A percentile compares a stretch with the other conserved stretches of the same genome.
Conservation (phyloP, 352 stramenopile species). For the Discostella stelligera region DNA sequence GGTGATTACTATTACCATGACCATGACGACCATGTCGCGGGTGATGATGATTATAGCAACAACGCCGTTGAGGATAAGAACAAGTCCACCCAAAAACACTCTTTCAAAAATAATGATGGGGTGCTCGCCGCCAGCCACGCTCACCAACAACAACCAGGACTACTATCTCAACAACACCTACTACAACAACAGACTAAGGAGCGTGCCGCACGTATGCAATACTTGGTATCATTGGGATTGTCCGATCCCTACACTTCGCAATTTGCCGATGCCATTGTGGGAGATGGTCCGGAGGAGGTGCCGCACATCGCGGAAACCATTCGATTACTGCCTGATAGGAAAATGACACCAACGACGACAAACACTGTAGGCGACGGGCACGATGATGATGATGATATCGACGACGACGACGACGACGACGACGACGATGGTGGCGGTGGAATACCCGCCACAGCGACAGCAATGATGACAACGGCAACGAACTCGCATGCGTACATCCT, state of each 20-base stretch:
- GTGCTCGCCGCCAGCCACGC: too few relatives aligned
- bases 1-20: background rate
- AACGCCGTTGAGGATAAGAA: constrained; percentile 2
- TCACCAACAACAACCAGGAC: background rate
- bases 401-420: constrained; percentile 33
- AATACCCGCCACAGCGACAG: too few relatives aligned
- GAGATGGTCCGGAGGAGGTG: constrained; percentile 34
- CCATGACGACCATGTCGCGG: background rate
- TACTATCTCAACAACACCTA: background rate
- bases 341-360: background rate
- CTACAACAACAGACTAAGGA: constrained; percentile 17
- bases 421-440: background rate
- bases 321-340: background rate
- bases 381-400: constrained; percentile 9
- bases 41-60: constrained; percentile 11
- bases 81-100: too few relatives aligned
- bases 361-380: too few relatives aligned
- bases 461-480: constrained; percentile 28
- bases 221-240: constrained; percentile 39
- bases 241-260: constrained; percentile 38
- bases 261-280: constrained; percentile 54
- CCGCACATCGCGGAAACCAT: constrained; percentile 57
- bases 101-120: too few relatives aligned
- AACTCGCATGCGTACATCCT: constrained; percentile 72
- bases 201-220: constrained; percentile 26